phyloP scores from a whole-genome alignment of 805 yeast genomes.

The Torulaspora gathmanii region DNA sequence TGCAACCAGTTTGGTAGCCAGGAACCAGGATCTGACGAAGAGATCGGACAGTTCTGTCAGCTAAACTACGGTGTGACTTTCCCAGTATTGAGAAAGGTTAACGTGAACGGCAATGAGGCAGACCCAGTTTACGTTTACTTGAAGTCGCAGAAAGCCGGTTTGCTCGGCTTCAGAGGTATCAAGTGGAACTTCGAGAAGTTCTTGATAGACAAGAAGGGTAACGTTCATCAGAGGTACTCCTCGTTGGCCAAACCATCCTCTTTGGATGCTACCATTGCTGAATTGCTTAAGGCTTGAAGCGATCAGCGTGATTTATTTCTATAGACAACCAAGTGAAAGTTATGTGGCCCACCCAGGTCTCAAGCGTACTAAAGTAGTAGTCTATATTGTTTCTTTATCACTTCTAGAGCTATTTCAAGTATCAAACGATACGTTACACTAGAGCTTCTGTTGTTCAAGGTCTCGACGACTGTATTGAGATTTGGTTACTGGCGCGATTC shows the following conservation, averaged over 20 bases:
- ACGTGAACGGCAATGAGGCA: slow-evolving; percentile 79
- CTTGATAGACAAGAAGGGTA: slow-evolving; percentile 49
- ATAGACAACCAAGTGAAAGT: background rate
- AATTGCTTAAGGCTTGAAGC: slow-evolving; percentile 39
- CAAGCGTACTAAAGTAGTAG: background rate
- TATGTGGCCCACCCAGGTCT: no score
- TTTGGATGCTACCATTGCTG: slow-evolving; percentile 55
- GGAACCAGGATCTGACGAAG: slow-evolving; percentile 66
- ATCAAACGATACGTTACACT: background rate
- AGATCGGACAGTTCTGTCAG: slow-evolving; percentile 67
- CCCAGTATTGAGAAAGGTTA: slow-evolving; percentile 80
- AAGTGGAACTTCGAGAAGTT: slow-evolving; percentile 82
- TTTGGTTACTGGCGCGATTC: no score
- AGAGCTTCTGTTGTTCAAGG: no score
- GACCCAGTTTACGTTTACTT: slow-evolving; percentile 77
- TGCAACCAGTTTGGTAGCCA: slow-evolving; percentile 86
- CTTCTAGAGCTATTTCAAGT: background rate
- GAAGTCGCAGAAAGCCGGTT: slow-evolving; percentile 56
- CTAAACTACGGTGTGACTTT: slow-evolving; percentile 84
- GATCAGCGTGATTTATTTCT: background rate
- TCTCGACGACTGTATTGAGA: no score
- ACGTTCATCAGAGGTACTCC: slow-evolving; percentile 57
- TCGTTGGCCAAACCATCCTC: slow-evolving; percentile 64
- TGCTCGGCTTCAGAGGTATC: slow-evolving; percentile 65
- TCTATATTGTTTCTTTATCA: background rate